A percentile compares a stretch with the other conserved stretches of the same genome.
phyloP scores from a whole-genome alignment of 345 rosid genomes.

The Firmiana major region DNA sequence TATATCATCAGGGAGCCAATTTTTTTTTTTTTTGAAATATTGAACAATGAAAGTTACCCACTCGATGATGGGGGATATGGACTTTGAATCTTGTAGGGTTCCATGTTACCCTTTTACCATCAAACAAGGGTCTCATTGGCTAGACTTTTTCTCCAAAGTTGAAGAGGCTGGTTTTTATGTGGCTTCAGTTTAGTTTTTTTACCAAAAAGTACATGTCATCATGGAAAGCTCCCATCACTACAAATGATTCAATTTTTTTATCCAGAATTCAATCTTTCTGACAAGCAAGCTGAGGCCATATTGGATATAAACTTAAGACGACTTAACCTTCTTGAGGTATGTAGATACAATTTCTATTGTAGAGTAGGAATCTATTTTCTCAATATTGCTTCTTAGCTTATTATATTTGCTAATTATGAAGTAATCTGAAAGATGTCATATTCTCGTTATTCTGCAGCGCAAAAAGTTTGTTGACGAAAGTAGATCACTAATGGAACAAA shows the following conservation, averaged over 20 bases:
- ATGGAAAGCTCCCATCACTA: background rate
- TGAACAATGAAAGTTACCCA: background rate
- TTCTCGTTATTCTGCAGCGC: slow-evolving; percentile 42
- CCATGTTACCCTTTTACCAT: background rate
- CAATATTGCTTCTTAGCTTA: background rate
- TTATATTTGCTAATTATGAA: background rate
- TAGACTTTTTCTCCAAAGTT: background rate
- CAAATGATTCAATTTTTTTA: background rate
- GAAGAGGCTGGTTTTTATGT: background rate
- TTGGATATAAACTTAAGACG: slow-evolving; percentile 81
- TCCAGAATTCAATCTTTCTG: slow-evolving; percentile 74
- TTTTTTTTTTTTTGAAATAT: background rate
- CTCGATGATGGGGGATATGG: background rate
- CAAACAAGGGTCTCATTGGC: background rate
- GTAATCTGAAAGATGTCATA: slow-evolving; percentile 6
- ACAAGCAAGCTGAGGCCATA: slow-evolving; percentile 87
- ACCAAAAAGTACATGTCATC: background rate
- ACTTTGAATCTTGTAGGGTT: background rate
- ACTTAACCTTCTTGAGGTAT: slow-evolving; percentile 81
- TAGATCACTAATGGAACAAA: slow-evolving; percentile 57
- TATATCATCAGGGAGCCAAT: background rate
- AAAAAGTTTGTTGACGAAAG: slow-evolving; percentile 76
- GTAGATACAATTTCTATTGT: background rate
- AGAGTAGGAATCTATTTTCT: slow-evolving; percentile 18
- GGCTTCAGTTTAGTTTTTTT: background rate